Evolutionary conservation across 768 basidiomycete genomes (phyloP).

Genomic region (Rhizopogon salebrosus): DNA sequence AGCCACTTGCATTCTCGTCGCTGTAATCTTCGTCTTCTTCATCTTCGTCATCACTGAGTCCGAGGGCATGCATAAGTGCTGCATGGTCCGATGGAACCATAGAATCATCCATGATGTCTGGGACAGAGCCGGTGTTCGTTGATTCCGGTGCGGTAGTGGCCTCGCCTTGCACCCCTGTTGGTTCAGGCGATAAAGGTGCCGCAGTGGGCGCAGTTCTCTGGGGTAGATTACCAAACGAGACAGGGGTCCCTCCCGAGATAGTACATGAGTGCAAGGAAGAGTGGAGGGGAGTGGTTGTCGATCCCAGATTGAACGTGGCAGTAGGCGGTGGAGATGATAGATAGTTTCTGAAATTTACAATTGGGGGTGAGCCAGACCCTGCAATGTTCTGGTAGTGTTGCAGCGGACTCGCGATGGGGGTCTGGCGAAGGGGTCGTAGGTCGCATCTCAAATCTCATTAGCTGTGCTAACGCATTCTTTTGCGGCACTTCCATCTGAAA

Average conservation of each 20-base stretch:
- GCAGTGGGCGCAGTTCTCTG: slow-evolving; percentile 3
- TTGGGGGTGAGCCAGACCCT: neutral
- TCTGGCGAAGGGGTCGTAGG: neutral
- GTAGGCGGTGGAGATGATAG: neutral
- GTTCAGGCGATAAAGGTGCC: neutral
- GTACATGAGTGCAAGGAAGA: slow-evolving; percentile 9
- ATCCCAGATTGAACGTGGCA: neutral
- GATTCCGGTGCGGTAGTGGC: neutral
- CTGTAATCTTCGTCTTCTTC: no score
- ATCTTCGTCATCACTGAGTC: slow-evolving; percentile 2
- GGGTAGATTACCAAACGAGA: slow-evolving; percentile 2
- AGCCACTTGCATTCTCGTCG: neutral
- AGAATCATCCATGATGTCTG: neutral
- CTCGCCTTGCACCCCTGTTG: no score
- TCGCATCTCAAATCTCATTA: neutral
- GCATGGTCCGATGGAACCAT: neutral
- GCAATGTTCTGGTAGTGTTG: neutral
- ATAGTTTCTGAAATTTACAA: neutral
- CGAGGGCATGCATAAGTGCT: slow-evolving; percentile 3
- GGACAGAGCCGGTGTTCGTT: neutral
- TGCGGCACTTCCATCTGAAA: neutral
- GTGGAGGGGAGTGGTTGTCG: neutral
- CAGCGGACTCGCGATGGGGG: neutral
- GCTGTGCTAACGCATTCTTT: neutral
- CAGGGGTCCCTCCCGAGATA: neutral